Base-by-base conservation (phyloP, 108 stramenopile genomes). In the Mediolabrus comicus region DNA sequence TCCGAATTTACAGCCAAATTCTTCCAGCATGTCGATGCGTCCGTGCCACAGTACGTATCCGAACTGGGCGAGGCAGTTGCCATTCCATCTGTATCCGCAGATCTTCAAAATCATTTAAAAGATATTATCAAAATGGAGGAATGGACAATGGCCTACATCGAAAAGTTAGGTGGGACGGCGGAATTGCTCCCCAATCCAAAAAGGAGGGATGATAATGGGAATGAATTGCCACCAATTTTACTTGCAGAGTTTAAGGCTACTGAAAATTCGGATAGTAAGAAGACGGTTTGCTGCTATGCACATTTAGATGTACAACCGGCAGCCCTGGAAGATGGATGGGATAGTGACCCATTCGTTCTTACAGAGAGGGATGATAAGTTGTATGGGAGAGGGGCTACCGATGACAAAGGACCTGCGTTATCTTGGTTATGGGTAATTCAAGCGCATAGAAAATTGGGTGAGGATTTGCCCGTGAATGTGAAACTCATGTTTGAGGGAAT, bases 401-500 rank as follows among this genome's bases (percentile, higher is more conserved):
- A 93, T 81, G 92, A 93, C 81, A 93, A 90, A 52, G 92, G 92
- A 17, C 92, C 92, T 3, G 92, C 92, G 17, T 69, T 93, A 34
- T 74, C 75, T 19, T 93, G 92, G 92, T 59, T 93, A 22, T 93
- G 92, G 92, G 83, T 86, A 41, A 72, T 93, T 17, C 83, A 89
- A 51, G 87, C 89, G 4, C 87, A 89, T 67, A 75, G 83, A 43
- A 69, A 69, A 51, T 60, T 91, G 61, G 78, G 79, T 32, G 68
- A 89, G 3, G 76, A 79, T 0, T 65, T 90, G 13, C 89, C 89
- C 3, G 88, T 93, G 17, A 89, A 91, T 68, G 69, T 91, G 11
- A 94, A 94, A 65, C 62, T 90, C 17, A 46, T 94, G 33, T 94
- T 79, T 57, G 92, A 93, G 63, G 92, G 89, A 38, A 93, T 93